Evolutionary conservation across 192 early-diverging fungal genomes (phyloP).

Genomic region (Chytriomyces sp.): DNA sequence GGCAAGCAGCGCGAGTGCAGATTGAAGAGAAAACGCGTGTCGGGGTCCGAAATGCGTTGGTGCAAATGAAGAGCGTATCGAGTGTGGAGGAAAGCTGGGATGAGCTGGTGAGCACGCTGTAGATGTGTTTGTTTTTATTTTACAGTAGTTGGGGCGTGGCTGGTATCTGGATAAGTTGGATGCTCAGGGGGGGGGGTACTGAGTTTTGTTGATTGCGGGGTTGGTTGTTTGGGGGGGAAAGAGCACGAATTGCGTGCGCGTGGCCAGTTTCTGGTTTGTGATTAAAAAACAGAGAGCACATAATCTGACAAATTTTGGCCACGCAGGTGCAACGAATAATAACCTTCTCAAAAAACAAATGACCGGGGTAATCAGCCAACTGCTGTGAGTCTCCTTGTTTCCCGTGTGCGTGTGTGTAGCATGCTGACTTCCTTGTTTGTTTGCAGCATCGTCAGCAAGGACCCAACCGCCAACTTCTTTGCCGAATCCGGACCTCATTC

Average conservation of each 20-base stretch:
- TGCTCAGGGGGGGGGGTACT: background rate
- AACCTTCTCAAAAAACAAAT: background rate
- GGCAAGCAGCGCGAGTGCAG: background rate
- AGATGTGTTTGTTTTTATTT: too few species aligned
- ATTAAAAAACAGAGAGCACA: background rate
- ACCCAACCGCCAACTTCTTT: background rate
- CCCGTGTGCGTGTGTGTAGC: background rate
- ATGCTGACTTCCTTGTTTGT: too few species aligned
- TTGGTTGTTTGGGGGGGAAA: conserved; percentile 4
- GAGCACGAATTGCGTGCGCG: background rate
- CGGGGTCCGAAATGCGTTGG: background rate
- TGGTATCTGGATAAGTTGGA: background rate
- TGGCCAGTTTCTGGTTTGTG: conserved; percentile 1
- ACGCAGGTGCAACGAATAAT: background rate
- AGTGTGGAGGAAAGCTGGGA: conserved; percentile 1
- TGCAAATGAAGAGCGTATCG: background rate
- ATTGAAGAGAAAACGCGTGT: background rate
- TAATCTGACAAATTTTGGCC: background rate
- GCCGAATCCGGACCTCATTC: background rate
- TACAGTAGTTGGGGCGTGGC: too few species aligned
- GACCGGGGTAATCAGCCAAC: background rate
- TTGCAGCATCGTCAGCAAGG: background rate
- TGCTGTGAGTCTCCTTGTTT: background rate
- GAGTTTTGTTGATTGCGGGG: background rate
- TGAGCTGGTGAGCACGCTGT: background rate